Base-by-base conservation (phyloP, 108 stramenopile genomes). In the Pseudonitzschia multistriata region DNA sequence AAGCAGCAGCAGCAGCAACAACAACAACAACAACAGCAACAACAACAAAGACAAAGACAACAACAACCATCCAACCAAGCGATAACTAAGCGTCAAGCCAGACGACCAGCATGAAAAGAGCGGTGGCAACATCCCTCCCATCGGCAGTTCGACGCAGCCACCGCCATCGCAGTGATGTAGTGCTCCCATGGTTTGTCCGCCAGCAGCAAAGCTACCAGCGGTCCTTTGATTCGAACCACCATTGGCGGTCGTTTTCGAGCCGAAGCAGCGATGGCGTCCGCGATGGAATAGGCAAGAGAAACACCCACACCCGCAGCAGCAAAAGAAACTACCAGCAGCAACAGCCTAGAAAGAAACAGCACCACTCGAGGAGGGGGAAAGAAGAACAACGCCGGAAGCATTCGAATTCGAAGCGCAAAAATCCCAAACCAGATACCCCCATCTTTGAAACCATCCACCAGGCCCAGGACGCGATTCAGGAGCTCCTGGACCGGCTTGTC, bases 401-500 rank as follows among this genome's bases (percentile, higher is more conserved):
- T 34, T 13, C 42, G 17, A 45, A 37, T 8, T 45, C 42, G 8
- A 8, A n/a, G n/a, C n/a, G 8, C 42, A 45, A 45, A 45, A 55
- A 4, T 55, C 10, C 0, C 6, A 27, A 5, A 6, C 13, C 13
- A 1, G 27, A 11, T 15, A 59, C 57, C n/a, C 17, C 57, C 2
- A 15, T 35, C n/a, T 59, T 59, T 59, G 57, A 31, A 33, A 59
- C 37, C 17, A 64, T 64, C 6, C 40, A 45, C 0, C 13, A 64
- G 14, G 63, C 63, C 5, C 63, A 64, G 22, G 42, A 40, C 25
- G 24, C 42, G 11, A 64, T 64, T 39, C 63, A 64, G 27, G 42
- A 64, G 0, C 21, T 64, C 27, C 25, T 64, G n/a, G 63, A 64
- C 47, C 63, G 57, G 37, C 30, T 64, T 0, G 63, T 28, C 6